Conservation (phyloP, 768 basidiomycete species). For the Sistotremastrum niveocremeum region DNA sequence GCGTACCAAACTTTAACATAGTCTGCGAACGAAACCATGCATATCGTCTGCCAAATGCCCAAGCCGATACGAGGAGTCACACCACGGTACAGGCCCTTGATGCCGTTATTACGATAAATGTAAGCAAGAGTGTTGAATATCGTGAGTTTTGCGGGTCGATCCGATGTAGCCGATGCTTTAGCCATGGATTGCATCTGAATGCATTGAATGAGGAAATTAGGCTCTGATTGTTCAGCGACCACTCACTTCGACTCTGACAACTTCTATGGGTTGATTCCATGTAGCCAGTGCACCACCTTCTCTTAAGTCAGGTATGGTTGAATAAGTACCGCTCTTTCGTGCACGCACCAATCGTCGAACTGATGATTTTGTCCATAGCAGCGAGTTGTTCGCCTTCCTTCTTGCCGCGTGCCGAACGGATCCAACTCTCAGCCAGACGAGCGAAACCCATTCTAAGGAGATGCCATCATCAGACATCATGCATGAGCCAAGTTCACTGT, state of each 20-base stretch:
- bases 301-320: background rate
- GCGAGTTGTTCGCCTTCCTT: constrained; percentile 59
- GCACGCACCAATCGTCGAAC: constrained; percentile 55
- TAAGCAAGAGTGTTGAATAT: constrained; percentile 85
- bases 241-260: constrained; percentile 84
- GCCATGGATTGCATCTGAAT: constrained; percentile 97
- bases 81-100: constrained; percentile 94
- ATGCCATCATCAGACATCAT: constrained; percentile 3
- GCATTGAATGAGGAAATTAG: background rate
- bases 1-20: constrained; percentile 78
- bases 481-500: background rate
- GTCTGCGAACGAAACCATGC: constrained; percentile 98
- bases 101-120: constrained; percentile 92
- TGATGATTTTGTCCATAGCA: constrained; percentile 74
- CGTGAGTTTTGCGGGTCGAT: constrained; percentile 84
- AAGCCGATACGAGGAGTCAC: constrained; percentile 94
- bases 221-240: too few relatives aligned
- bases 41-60: constrained; percentile 94
- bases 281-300: constrained; percentile 80
- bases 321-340: background rate
- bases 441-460: constrained; percentile 82
- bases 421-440: constrained; percentile 72
- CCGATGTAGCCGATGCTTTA: constrained; percentile 52
- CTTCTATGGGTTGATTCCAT: constrained; percentile 99
- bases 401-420: constrained; percentile 70